Evolutionary conservation across 2,329 filamentous ascomycete genomes (phyloP), one percentile per base, ranked within the genome.

Genomic region (Colletotrichum spinosum): DNA sequence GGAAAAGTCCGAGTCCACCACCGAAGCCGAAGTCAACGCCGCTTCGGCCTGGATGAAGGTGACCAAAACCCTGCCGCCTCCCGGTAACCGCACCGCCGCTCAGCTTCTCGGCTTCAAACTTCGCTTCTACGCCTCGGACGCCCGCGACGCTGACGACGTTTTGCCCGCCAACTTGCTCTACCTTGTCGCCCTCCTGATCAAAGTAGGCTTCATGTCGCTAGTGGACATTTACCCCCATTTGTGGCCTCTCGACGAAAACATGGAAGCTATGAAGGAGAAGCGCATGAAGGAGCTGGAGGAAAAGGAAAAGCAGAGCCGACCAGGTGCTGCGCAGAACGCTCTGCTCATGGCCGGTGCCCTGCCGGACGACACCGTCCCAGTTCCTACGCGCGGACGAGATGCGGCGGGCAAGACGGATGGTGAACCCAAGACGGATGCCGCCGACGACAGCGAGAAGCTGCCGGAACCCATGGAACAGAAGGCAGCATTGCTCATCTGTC

Each of bases 51-150:
- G 94, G 93, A 92, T 97, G 71, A 85, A 88, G 68, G 83, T 88
- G 65, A 97, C 95, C 3, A 90, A 90, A 60, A 97, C 92, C 0
- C 80, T 96, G 4, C 94, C 94, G 5, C 93, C 94, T 1, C 84
- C 87, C 37, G 96, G 97, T 37, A 99, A 97, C 75, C 88, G 91
- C 48, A 93, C 97, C 65, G 96, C 96, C 1, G 97, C 97, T 37
- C 96, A 98, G 75, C 86, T 99, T 4, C 88, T 99, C 12, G 96
- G 96, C 4, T 99, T 99, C 84, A 99, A 99, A 78, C 86, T 99
- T 55, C 92, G 93, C 12, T 99, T 97, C 77, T 99, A 99, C 74
- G 92, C 93, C 45, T 97, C 93, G 0, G 83, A 90, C 35, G 89
- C 91, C 41, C 88, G 95, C 60, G 88, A 92, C 65, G 86, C 89